These are phyloP conservation scores for Halteria grandinella DNA, from an alignment of 73 alveolate species.

Conservation along the genomic window DNA sequence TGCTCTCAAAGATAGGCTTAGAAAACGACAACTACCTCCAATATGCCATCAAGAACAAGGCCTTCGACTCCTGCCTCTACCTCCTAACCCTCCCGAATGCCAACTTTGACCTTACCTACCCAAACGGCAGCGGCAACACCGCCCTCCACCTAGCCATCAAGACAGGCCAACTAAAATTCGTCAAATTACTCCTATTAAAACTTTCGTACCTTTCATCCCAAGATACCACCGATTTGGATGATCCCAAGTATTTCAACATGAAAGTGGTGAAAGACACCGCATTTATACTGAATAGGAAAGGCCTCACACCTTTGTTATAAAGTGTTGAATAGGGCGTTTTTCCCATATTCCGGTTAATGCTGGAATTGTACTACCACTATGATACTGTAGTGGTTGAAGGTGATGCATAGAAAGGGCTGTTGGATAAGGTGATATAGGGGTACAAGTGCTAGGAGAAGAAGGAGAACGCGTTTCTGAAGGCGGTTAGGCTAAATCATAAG, in stretches of 20 bases:
- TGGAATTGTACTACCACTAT: slow-evolving; percentile 16
- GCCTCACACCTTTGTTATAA: slow-evolving; percentile 31
- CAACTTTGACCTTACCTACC: slow-evolving; percentile 5
- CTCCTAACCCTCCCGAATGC: slow-evolving; percentile 24
- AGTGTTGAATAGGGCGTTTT: slow-evolving; percentile 38
- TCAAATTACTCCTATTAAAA: slow-evolving; percentile 40
- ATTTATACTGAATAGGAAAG: slow-evolving; percentile 50
- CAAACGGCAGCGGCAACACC: slow-evolving; percentile 41
- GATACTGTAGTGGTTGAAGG: too few relatives aligned
- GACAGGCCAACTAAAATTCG: background rate
- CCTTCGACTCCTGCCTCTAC: slow-evolving; percentile 35
- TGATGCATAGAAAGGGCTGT: too few relatives aligned
- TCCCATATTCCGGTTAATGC: slow-evolving; percentile 34
- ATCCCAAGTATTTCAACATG: too few relatives aligned
- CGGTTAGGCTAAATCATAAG: background rate
- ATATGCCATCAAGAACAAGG: slow-evolving; percentile 52
- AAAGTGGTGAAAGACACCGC: too few relatives aligned
- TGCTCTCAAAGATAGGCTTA: slow-evolving; percentile 31
- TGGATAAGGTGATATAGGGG: too few relatives aligned
- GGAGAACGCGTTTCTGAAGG: slow-evolving; percentile 31
- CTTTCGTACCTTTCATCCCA: too few relatives aligned
- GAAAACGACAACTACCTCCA: slow-evolving; percentile 57
- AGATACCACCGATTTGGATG: too few relatives aligned
- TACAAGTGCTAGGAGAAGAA: too few relatives aligned
- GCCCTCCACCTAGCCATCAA: slow-evolving; percentile 54